Evolutionary conservation across 2,329 filamentous ascomycete genomes (phyloP), one percentile per base, ranked within the genome.

Genomic region (Bipolaris sorokiniana): DNA sequence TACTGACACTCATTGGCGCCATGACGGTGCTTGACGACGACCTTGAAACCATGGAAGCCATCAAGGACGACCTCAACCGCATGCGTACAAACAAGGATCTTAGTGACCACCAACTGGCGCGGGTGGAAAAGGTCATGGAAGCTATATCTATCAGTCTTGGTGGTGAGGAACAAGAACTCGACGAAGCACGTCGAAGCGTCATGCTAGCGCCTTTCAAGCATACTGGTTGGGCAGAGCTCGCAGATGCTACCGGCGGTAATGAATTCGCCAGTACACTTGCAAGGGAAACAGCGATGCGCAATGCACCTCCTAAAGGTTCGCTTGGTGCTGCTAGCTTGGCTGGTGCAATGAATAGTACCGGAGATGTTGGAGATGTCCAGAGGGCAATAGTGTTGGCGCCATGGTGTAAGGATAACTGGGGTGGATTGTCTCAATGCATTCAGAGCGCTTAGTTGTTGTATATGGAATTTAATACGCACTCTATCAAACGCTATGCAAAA

Each of bases 1-100:
- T 92, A 0, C 86, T 96, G 1, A 84, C 92, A 0, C 83, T 98
- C 3, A 82, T 99, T 0, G 93, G 92, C 0, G 88, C 91, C 2
- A 90, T 98, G 64, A 91, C 92, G 0, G 81, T 96, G 2, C 78
- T 97, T 0, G 92, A 97, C 57, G 83, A 86, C 15, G 93, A 97
- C 69, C 80, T 83, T 18, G 92, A 96, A 64, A 90, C 88, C 1
- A 80, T 94, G 7, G 90, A 92, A 53, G 93, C 92, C 0, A 92
- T 97, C 0, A 82, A 86, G 3, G 86, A 90, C 6, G 92, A 96
- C 71, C 83, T 99, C 10, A 83, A 91, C 45, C 81, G 79, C 2
- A 82, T 97, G 45, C 86, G 92, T 31, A 90, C 87, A 0, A 86
- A 84, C 50, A 84, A 89, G 49, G 82, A 82, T 47, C 81, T 92